Evolutionary conservation across 1,284 basidiomycete genomes (phyloP).

Genomic region (Mycena citricolor): DNA sequence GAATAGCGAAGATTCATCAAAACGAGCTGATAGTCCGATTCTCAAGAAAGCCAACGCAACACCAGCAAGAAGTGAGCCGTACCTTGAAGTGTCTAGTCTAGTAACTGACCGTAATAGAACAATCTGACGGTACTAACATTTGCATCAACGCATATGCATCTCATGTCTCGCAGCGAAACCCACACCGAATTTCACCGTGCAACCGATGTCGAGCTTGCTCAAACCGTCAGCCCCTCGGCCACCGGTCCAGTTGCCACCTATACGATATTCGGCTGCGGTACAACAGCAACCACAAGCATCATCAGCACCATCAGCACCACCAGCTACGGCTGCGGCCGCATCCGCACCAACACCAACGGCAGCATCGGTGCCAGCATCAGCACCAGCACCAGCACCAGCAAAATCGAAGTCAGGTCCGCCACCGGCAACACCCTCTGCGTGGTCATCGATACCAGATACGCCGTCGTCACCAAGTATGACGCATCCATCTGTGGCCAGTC

Average conservation of each 20-base stretch:
- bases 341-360: conserved; percentile 32
- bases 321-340: conserved; percentile 37
- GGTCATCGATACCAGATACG: conserved; percentile 64
- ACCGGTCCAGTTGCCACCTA: conserved; percentile 68
- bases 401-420: conserved; percentile 40
- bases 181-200: conserved; percentile 75
- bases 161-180: conserved; percentile 58
- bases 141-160: conserved; percentile 58
- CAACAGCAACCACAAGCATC: conserved; percentile 85
- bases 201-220: conserved; percentile 79
- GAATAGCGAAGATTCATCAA: conserved; percentile 75
- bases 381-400: conserved; percentile 38
- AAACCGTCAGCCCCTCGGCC: conserved; percentile 59
- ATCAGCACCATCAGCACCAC: too few relatives aligned
- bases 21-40: conserved; percentile 77
- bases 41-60: conserved; percentile 69
- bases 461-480: conserved; percentile 77
- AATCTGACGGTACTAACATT: conserved; percentile 51
- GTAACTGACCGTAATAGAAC: conserved; percentile 50
- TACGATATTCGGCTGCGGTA: conserved; percentile 80
- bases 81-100: conserved; percentile 10
- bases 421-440: conserved; percentile 35
- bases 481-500: conserved; percentile 75
- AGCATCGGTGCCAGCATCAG: conserved; percentile 26
- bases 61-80: conserved; percentile 62